Base-by-base conservation (phyloP, 78 protist species). In the Emiliania huxleyi region DNA sequence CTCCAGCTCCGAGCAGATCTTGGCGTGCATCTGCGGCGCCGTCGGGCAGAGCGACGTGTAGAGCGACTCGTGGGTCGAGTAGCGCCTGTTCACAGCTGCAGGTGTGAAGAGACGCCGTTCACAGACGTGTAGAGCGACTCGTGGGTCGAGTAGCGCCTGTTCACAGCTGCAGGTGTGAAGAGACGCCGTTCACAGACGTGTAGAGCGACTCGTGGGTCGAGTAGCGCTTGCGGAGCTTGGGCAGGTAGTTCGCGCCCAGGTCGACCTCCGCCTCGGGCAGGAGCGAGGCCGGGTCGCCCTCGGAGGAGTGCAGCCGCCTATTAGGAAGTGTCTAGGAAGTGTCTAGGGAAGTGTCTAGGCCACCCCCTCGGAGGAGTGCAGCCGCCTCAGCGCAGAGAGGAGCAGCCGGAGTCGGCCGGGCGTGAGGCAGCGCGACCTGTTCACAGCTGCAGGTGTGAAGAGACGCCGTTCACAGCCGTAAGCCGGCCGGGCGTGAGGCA, bases 401-500 rank as follows among this genome's bases (percentile, higher is more conserved):
- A n/a, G n/a, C n/a, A n/a, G n/a, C n/a, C n/a, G n/a, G n/a, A n/a
- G n/a, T n/a, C n/a, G n/a, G n/a, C n/a, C n/a, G n/a, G n/a, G n/a
- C n/a, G n/a, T n/a, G n/a, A n/a, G n/a, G n/a, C n/a, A n/a, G n/a
- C n/a, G n/a, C n/a, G n/a, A n/a, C n/a, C n/a, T n/a, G n/a, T n/a
- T n/a, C n/a, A n/a, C n/a, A n/a, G n/a, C n/a, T n/a, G n/a, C n/a
- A n/a, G n/a, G n/a, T n/a, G n/a, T n/a, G n/a, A n/a, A n/a, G n/a
- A n/a, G n/a, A n/a, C n/a, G n/a, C n/a, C n/a, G n/a, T n/a, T n/a
- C n/a, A n/a, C n/a, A 62, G 75, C 75, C 11, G 11, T 15, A 62
- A 73, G 22, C n/a, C 89, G 49, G 18, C 89, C 89, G 12, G 56
- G 40, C 37, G 89, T 81, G 89, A 81, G 89, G 25, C 33, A 42